phyloP scores from a whole-genome alignment of 2,329 filamentous ascomycete genomes.

The Sporothrix sp. region DNA sequence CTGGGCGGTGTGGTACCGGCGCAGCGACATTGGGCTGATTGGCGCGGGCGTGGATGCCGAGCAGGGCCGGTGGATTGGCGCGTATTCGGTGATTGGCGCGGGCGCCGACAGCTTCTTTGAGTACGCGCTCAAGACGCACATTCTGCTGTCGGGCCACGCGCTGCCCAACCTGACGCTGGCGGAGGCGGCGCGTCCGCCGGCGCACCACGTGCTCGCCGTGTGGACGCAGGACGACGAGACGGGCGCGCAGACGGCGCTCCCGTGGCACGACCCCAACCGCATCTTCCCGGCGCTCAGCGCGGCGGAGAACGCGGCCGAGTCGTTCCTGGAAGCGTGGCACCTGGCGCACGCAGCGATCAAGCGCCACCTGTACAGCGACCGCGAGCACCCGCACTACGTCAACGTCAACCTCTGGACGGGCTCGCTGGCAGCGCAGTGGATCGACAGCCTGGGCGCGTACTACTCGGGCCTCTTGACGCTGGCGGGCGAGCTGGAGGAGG shows the following conservation, averaged over 20 bases:
- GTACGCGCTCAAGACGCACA: slow-evolving; percentile 90
- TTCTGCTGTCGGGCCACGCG: slow-evolving; percentile 71
- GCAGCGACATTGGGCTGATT: slow-evolving; percentile 77
- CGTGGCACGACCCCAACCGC: slow-evolving; percentile 57
- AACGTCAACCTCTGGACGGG: slow-evolving; percentile 85
- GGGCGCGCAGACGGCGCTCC: background rate
- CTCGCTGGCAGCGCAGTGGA: slow-evolving; percentile 83
- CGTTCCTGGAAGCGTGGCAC: slow-evolving; percentile 76
- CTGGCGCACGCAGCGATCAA: slow-evolving; percentile 80
- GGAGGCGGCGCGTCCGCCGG: background rate
- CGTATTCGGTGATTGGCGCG: slow-evolving; percentile 88
- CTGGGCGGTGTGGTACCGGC: slow-evolving; percentile 88
- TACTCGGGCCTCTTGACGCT: slow-evolving; percentile 82
- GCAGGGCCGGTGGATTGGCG: slow-evolving; percentile 76
- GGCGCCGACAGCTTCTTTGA: slow-evolving; percentile 98
- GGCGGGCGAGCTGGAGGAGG: slow-evolving; percentile 83
- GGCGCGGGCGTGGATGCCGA: slow-evolving; percentile 86
- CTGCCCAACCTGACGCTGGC: slow-evolving; percentile 40
- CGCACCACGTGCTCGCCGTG: background rate
- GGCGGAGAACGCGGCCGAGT: slow-evolving; percentile 61
- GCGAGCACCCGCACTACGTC: slow-evolving; percentile 82
- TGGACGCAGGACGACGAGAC: slow-evolving; percentile 2
- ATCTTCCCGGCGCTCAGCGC: slow-evolving; percentile 51
- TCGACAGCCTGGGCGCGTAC: slow-evolving; percentile 91
- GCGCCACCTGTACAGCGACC: slow-evolving; percentile 76